Evolutionary conservation across 441 rosid species (phyloP).

Genomic region (Pelargonium australe): DNA sequence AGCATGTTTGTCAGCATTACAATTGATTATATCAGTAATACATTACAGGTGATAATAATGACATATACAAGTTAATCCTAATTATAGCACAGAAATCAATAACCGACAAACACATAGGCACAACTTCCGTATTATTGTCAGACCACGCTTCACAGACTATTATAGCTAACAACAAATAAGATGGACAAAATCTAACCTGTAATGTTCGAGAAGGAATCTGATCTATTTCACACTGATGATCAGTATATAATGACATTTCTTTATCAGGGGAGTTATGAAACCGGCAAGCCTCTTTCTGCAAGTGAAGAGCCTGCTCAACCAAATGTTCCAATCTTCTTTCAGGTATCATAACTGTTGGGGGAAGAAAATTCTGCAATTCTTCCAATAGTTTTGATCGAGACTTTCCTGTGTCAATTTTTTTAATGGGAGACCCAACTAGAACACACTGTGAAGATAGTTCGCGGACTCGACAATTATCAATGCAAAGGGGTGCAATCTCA

Average conservation of each 20-base stretch:
- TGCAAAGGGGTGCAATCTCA: slow-evolving; percentile 50
- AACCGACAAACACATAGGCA: background rate
- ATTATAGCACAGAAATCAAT: background rate
- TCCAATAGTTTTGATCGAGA: slow-evolving; percentile 43
- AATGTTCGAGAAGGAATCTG: slow-evolving; percentile 58
- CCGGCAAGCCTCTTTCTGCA: slow-evolving; percentile 44
- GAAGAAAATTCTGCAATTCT: slow-evolving; percentile 53
- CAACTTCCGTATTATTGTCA: background rate
- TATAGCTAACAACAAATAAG: background rate
- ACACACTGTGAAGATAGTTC: slow-evolving; percentile 37
- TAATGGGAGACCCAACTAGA: slow-evolving; percentile 25
- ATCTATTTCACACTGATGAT: slow-evolving; percentile 56
- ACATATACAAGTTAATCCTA: background rate
- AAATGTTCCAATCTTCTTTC: slow-evolving; percentile 63
- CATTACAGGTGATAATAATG: background rate
- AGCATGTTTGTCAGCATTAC: background rate
- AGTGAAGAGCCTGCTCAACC: slow-evolving; percentile 51
- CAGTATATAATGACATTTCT: slow-evolving; percentile 54
- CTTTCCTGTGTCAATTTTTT: slow-evolving; percentile 25
- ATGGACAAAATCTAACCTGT: slow-evolving; percentile 41
- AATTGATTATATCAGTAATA: background rate
- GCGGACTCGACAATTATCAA: slow-evolving; percentile 27
- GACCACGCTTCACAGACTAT: background rate
- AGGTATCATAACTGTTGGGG: slow-evolving; percentile 47
- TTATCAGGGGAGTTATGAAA: slow-evolving; percentile 50